These are phyloP conservation scores for Claviceps pazoutovae DNA, from an alignment of 2,329 filamentous ascomycete genomes.

Conservation along the genomic window DNA sequence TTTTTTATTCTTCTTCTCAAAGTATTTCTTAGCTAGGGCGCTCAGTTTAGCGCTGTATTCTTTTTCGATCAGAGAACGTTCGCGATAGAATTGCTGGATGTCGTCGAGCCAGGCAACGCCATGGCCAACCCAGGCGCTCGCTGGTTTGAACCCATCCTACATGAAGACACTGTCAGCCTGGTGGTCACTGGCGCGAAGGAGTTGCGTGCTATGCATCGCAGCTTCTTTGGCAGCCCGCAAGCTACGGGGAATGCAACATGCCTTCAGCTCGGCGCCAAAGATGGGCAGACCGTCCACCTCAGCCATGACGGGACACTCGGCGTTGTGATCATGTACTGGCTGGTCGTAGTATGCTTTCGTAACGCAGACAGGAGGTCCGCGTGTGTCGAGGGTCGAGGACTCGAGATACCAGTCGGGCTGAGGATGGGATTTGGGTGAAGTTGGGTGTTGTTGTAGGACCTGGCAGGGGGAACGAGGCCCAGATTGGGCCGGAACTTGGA, in stretches of 20 bases:
- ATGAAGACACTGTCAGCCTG: background rate
- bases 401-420: background rate
- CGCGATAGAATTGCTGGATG: conserved; percentile 92
- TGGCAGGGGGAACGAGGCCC: too few relatives aligned
- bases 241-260: conserved; percentile 23
- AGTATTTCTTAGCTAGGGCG: conserved; percentile 86
- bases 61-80: conserved; percentile 87
- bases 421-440: background rate
- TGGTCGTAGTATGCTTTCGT: conserved; percentile 3
- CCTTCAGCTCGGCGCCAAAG: conserved; percentile 91
- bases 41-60: conserved; percentile 87
- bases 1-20: conserved; percentile 91
- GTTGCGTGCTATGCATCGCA: background rate
- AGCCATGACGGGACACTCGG: conserved; percentile 42
- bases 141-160: conserved; percentile 91
- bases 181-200: background rate
- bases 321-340: conserved; percentile 8
- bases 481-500: background rate
- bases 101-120: conserved; percentile 94
- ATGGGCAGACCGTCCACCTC: conserved; percentile 71
- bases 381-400: background rate
- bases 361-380: background rate
- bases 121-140: conserved; percentile 79
- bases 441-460: background rate
- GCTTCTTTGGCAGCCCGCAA: background rate